Conservation (phyloP, 768 basidiomycete genomes). For the Lactifluus volemus region DNA sequence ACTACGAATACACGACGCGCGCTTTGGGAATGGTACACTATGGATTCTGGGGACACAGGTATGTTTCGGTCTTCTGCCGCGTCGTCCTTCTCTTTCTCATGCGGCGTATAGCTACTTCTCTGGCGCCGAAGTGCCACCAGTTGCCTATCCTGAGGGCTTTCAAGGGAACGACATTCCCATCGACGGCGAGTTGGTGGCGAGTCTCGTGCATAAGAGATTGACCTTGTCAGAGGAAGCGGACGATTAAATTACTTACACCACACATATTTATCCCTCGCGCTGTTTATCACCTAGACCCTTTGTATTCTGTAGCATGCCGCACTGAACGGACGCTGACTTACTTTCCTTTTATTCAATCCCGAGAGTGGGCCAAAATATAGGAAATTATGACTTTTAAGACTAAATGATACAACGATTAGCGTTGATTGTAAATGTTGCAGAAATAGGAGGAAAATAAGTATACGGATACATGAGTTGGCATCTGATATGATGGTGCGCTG, state of each 20-base stretch:
- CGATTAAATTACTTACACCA: conserved; percentile 31
- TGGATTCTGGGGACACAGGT: conserved; percentile 77
- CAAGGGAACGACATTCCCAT: conserved; percentile 81
- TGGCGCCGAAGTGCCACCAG: conserved; percentile 56
- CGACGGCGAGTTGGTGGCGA: conserved; percentile 59
- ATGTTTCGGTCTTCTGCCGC: conserved; percentile 20
- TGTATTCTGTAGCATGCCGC: not conserved
- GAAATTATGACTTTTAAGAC: not conserved
- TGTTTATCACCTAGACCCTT: not conserved
- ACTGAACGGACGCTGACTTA: not conserved
- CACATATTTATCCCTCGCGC: not conserved
- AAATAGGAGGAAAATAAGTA: not conserved
- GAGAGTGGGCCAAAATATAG: not conserved
- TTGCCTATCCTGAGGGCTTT: conserved; percentile 81
- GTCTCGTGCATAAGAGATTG: conserved; percentile 48
- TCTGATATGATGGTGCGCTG: not conserved
- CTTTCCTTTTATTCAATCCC: not conserved
- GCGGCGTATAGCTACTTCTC: conserved; percentile 53
- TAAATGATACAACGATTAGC: not conserved
- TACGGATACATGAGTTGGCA: not conserved
- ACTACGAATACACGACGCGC: conserved; percentile 77
- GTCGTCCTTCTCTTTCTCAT: not conserved
- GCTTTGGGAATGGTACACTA: conserved; percentile 78
- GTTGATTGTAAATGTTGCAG: not conserved
- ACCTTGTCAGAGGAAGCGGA: conserved; percentile 51